These are phyloP conservation scores for Mesostigma viride DNA, from an alignment of 139 green algal genomes.

Conservation along the genomic window DNA sequence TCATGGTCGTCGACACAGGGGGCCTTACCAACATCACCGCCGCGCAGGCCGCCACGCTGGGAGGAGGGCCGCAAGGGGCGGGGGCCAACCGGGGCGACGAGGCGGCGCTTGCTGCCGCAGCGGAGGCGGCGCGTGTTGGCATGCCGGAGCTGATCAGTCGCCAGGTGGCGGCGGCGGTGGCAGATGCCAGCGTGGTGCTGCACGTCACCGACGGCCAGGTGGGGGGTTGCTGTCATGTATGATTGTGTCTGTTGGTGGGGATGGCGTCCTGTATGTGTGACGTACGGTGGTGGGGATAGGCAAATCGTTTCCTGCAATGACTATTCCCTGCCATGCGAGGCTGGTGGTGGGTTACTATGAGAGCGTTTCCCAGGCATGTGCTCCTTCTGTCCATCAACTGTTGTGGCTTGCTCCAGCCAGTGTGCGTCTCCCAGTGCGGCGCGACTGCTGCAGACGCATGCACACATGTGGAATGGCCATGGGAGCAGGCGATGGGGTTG, in stretches of 20 bases:
- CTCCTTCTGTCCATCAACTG: too few species aligned
- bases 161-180: constrained; percentile 70
- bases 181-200: constrained; percentile 71
- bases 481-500: too few species aligned
- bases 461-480: too few species aligned
- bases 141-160: constrained; percentile 62
- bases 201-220: constrained; percentile 82
- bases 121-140: neutral
- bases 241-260: too few species aligned
- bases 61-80: constrained; percentile 31
- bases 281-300: too few species aligned
- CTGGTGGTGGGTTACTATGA: too few species aligned
- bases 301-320: too few species aligned
- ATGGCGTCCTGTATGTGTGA: too few species aligned
- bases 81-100: constrained; percentile 34
- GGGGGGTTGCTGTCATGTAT: too few species aligned
- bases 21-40: constrained; percentile 8
- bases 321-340: too few species aligned
- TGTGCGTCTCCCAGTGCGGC: constrained; percentile 21
- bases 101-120: neutral
- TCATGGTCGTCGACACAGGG: constrained; percentile 92
- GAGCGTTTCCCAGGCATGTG: too few species aligned
- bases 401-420: too few species aligned
- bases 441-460: constrained; percentile 20
- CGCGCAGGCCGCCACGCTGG: constrained; percentile 29